Percentiles rank a stretch among this genome's conserved stretches.
Evolutionary conservation across 805 yeast species (phyloP).

Genomic region (Ogataea ganodermae): DNA sequence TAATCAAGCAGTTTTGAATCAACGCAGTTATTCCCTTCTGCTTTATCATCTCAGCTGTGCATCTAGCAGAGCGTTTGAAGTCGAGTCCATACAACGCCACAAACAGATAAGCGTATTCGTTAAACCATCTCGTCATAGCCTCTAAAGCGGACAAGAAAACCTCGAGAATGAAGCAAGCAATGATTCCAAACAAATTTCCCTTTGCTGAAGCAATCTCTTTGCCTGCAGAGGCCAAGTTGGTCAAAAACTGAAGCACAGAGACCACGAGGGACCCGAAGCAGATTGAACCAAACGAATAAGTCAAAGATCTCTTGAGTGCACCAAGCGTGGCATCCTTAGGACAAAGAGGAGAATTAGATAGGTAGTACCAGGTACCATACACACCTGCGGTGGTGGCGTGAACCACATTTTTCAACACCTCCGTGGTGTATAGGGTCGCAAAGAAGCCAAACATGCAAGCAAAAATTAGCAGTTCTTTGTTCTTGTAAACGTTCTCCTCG

Average conservation of each 20-base stretch:
- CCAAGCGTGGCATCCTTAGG: conserved; percentile 80
- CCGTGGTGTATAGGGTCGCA: conserved; percentile 79
- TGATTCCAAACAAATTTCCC: conserved; percentile 9
- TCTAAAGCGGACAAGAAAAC: conserved; percentile 35
- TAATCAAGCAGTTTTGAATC: conserved; percentile 79
- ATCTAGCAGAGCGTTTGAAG: conserved; percentile 72
- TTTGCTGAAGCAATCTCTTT: conserved; percentile 16
- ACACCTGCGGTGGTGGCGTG: conserved; percentile 82
- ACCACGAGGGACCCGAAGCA: conserved; percentile 80
- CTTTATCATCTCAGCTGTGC: conserved; percentile 71
- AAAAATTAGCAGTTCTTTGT: conserved; percentile 16
- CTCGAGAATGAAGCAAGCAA: conserved; percentile 12
- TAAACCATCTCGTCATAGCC: conserved; percentile 63
- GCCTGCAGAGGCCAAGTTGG: conserved; percentile 7
- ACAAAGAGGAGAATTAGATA: conserved; percentile 49
- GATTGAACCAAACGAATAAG: conserved; percentile 87
- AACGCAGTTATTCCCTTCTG: conserved; percentile 82
- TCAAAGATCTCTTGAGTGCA: conserved; percentile 71
- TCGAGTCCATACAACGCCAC: conserved; percentile 85
- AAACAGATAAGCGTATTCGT: conserved; percentile 85
- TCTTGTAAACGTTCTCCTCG: conserved; percentile 20
- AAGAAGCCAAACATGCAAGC: conserved; percentile 63
- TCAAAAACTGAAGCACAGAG: conserved; percentile 55
- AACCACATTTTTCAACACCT: conserved; percentile 74
- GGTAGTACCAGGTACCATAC: conserved; percentile 89